Evolutionary conservation across 2,329 filamentous ascomycete species (phyloP).

Genomic region (Colletotrichum sp.): DNA sequence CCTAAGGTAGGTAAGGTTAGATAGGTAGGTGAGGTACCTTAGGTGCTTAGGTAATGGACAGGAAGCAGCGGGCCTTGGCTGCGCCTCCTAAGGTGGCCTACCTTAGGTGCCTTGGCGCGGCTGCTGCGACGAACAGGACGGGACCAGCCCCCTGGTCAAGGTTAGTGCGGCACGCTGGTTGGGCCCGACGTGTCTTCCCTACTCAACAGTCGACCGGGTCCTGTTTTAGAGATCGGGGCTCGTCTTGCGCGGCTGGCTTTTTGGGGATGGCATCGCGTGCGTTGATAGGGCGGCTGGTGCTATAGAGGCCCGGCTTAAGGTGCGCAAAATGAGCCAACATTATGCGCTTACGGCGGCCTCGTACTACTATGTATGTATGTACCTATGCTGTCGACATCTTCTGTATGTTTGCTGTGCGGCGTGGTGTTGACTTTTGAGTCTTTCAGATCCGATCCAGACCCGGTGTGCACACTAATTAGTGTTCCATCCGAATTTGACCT

Average conservation of each 20-base stretch:
- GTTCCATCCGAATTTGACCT: slow-evolving; percentile 7
- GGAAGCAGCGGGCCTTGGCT: not conserved
- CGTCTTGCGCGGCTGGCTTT: not conserved
- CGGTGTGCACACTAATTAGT: not conserved
- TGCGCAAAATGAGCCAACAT: not conserved
- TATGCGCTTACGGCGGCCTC: not conserved
- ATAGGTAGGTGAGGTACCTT: not conserved
- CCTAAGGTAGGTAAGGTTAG: not conserved
- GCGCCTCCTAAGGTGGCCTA: not conserved
- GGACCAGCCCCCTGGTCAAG: not conserved
- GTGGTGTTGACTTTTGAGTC: not conserved
- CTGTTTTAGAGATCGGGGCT: not conserved
- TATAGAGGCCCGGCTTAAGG: not conserved
- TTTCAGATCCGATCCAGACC: not conserved
- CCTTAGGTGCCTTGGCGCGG: not conserved
- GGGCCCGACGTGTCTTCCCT: not conserved
- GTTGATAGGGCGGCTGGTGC: not conserved
- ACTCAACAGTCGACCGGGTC: not conserved
- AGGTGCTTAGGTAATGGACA: not conserved
- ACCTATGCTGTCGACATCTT: not conserved
- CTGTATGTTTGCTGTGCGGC: not conserved
- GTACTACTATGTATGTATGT: not conserved
- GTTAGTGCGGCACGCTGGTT: not conserved
- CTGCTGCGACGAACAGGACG: not conserved
- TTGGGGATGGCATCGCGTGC: not conserved